phyloP scores from a whole-genome alignment of 495 filamentous ascomycete genomes.

The Astrocystis sublimbata region DNA sequence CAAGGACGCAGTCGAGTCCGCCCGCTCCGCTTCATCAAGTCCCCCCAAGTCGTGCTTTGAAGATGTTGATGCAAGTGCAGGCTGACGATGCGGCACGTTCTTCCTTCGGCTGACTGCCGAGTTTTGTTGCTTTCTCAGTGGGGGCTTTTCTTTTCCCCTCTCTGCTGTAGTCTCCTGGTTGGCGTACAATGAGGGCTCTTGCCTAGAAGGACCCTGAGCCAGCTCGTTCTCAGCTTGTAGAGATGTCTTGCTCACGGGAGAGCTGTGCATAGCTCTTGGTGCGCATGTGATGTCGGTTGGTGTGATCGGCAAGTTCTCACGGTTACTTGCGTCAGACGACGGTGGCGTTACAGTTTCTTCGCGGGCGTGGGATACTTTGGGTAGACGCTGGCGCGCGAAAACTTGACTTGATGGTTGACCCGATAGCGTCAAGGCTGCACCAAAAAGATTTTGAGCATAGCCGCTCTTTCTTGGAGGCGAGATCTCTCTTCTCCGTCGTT shows the following conservation, averaged over 20 bases:
- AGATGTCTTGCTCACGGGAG: not conserved
- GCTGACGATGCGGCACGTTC: not conserved
- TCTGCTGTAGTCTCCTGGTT: not conserved
- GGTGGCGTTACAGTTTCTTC: conserved; percentile 13
- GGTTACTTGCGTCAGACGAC: conserved; percentile 12
- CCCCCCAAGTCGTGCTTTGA: not conserved
- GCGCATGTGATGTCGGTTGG: not conserved
- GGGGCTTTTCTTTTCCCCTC: not conserved
- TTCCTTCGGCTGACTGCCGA: not conserved
- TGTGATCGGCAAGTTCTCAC: not conserved
- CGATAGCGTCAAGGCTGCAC: conserved; percentile 47
- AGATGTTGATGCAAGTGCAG: not conserved
- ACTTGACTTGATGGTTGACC: conserved; percentile 41
- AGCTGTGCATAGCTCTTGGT: not conserved
- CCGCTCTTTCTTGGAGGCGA: conserved; percentile 48
- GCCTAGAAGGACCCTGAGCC: not conserved
- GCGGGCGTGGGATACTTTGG: conserved; percentile 13
- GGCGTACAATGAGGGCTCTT: not conserved
- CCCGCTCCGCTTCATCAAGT: not conserved
- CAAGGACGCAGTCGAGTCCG: not conserved
- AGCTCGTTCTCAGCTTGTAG: not conserved
- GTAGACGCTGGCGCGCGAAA: conserved; percentile 24
- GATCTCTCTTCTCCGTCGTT: conserved; percentile 39
- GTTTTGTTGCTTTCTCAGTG: not conserved
- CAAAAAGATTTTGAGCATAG: conserved; percentile 56